A percentile compares a stretch with the other conserved stretches of the same genome.
These are phyloP conservation scores for Thermoascus crustaceus DNA, from an alignment of 2,329 filamentous ascomycete genomes.

Conservation along the genomic window DNA sequence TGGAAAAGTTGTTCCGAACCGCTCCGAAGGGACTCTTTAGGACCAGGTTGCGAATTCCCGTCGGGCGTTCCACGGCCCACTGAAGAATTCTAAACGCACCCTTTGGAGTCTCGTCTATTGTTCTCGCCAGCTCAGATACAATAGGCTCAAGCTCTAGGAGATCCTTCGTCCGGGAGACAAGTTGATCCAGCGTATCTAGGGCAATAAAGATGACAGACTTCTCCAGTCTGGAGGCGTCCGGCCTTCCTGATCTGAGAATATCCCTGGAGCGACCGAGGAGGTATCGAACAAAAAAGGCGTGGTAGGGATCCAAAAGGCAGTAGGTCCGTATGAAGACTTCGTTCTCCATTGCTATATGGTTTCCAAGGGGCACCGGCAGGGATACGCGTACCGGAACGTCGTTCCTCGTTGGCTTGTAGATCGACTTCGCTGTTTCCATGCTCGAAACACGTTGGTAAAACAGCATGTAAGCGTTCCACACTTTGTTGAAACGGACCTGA, in stretches of 20 bases:
- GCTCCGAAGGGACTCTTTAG: conserved; percentile 50
- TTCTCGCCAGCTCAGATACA: conserved; percentile 43
- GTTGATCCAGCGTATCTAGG: conserved; percentile 62
- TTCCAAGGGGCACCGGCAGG: conserved; percentile 38
- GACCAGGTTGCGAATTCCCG: conserved; percentile 57
- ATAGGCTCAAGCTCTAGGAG: conserved; percentile 54
- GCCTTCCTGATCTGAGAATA: conserved; percentile 43
- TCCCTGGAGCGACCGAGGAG: conserved; percentile 52
- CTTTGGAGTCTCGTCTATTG: conserved; percentile 43
- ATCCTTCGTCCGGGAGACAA: conserved; percentile 65
- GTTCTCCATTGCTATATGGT: conserved; percentile 63
- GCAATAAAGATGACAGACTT: conserved; percentile 34
- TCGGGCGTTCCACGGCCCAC: conserved; percentile 51
- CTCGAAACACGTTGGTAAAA: conserved; percentile 81
- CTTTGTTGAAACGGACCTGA: conserved; percentile 52
- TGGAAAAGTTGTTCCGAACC: conserved; percentile 48
- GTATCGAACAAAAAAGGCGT: conserved; percentile 58
- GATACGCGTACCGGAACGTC: conserved; percentile 43
- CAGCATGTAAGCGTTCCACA: conserved; percentile 89
- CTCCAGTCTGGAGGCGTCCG: conserved; percentile 40
- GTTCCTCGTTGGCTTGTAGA: conserved; percentile 37
- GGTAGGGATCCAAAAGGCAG: conserved; percentile 66
- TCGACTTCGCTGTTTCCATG: conserved; percentile 47
- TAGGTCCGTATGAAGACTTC: conserved; percentile 65
- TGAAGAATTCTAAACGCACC: conserved; percentile 54